phyloP scores from a whole-genome alignment of 2,329 filamentous ascomycete species.

The Fusarium sp. region DNA sequence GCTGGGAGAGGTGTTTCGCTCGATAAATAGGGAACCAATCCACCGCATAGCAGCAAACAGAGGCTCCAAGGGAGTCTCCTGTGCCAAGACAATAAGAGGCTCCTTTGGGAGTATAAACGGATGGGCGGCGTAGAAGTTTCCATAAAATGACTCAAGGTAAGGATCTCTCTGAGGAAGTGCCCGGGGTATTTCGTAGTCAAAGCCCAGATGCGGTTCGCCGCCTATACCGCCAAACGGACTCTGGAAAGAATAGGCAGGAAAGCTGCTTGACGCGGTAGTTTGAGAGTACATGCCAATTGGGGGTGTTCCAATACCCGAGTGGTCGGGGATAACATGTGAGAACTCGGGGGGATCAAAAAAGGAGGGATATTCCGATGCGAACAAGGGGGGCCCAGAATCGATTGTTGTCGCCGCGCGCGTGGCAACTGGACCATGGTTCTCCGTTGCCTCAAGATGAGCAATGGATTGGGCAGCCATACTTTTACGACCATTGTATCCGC shows the following conservation, averaged over 20 bases:
- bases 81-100: neutral
- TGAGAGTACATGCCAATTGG: neutral
- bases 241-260: neutral
- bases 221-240: neutral
- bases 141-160: conserved; percentile 3
- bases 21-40: conserved; percentile 6
- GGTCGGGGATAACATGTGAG: rapidly evolving
- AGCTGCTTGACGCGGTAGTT: rapidly evolving
- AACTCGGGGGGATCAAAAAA: neutral
- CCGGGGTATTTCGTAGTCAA: neutral
- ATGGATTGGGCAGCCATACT: rapidly evolving
- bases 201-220: neutral
- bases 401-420: neutral
- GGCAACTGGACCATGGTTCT: rapidly evolving
- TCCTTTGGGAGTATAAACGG: neutral
- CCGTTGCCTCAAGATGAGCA: rapidly evolving
- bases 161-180: neutral
- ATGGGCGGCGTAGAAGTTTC: neutral
- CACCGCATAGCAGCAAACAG: neutral
- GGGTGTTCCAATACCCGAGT: neutral
- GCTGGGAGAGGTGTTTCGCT: neutral
- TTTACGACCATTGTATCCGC: neutral
- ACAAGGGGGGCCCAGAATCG: neutral
- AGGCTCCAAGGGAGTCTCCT: neutral
- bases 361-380: neutral